Evolutionary conservation across 805 yeast species (phyloP).

Genomic region (Yarrowia sp.): DNA sequence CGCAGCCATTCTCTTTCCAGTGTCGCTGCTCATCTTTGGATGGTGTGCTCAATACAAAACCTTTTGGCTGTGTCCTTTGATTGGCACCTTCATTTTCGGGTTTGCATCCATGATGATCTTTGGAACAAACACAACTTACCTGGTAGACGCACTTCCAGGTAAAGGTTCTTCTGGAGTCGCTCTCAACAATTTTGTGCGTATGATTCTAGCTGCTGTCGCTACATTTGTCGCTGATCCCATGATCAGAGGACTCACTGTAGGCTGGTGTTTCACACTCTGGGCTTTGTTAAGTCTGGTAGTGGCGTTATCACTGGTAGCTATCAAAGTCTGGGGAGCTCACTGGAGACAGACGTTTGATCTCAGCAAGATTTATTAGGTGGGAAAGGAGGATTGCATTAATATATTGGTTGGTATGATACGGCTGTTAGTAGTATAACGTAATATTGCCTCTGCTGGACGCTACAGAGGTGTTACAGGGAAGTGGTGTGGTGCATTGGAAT

Average conservation of each 20-base stretch:
- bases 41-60: conserved; percentile 70
- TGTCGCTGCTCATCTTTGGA: conserved; percentile 70
- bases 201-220: conserved; percentile 70
- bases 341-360: conserved; percentile 47
- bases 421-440: too few species aligned
- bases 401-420: not conserved
- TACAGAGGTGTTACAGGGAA: too few species aligned
- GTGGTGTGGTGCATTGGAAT: too few species aligned
- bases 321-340: conserved; percentile 44
- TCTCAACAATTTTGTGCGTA: conserved; percentile 70
- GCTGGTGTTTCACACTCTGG: conserved; percentile 65
- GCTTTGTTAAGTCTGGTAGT: conserved; percentile 46
- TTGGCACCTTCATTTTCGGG: conserved; percentile 81
- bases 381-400: not conserved
- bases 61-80: conserved; percentile 75
- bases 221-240: conserved; percentile 75
- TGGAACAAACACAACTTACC: conserved; percentile 75
- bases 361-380: conserved; percentile 38
- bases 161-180: conserved; percentile 89
- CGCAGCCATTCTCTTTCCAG: conserved; percentile 63
- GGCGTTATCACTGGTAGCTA: conserved; percentile 31
- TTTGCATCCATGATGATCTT: conserved; percentile 80
- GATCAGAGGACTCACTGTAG: conserved; percentile 63
- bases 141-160: conserved; percentile 83
- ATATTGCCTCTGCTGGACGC: too few species aligned